Evolutionary conservation across 768 basidiomycete genomes (phyloP).

Genomic region (Lactifluus echinatus): DNA sequence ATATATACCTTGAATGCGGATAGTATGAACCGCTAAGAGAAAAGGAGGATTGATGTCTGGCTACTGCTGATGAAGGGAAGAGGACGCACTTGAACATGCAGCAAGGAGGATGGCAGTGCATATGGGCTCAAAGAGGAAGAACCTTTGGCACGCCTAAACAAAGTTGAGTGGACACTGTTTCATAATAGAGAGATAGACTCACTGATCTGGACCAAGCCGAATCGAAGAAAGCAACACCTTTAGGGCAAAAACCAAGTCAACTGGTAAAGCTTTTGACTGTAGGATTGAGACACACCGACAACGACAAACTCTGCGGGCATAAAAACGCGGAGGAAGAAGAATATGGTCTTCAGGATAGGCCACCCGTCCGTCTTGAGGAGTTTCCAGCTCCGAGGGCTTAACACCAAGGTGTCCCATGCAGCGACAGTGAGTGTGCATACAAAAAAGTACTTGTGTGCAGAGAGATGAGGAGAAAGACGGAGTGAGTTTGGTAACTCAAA

Average conservation of each 20-base stretch:
- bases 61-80: not conserved
- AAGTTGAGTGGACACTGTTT: not conserved
- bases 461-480: slow-evolving; percentile 66
- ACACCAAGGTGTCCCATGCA: slow-evolving; percentile 83
- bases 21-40: slow-evolving; percentile 53
- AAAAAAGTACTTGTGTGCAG: slow-evolving; percentile 83
- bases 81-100: slow-evolving; percentile 46
- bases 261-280: not conserved
- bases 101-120: slow-evolving; percentile 74
- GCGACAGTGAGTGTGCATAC: slow-evolving; percentile 86
- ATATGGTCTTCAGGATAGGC: slow-evolving; percentile 71
- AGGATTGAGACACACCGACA: slow-evolving; percentile 43
- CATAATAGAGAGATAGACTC: slow-evolving; percentile 17
- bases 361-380: slow-evolving; percentile 54
- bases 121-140: slow-evolving; percentile 83
- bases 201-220: slow-evolving; percentile 55
- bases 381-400: slow-evolving; percentile 70
- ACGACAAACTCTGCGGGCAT: slow-evolving; percentile 75
- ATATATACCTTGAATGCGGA: slow-evolving; percentile 73
- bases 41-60: not conserved
- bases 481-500: slow-evolving; percentile 51
- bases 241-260: slow-evolving; percentile 5
- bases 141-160: slow-evolving; percentile 48
- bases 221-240: slow-evolving; percentile 80
- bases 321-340: slow-evolving; percentile 63